Evolutionary conservation across 2,329 filamentous ascomycete species (phyloP).

Genomic region (Aspergillus terreus): DNA sequence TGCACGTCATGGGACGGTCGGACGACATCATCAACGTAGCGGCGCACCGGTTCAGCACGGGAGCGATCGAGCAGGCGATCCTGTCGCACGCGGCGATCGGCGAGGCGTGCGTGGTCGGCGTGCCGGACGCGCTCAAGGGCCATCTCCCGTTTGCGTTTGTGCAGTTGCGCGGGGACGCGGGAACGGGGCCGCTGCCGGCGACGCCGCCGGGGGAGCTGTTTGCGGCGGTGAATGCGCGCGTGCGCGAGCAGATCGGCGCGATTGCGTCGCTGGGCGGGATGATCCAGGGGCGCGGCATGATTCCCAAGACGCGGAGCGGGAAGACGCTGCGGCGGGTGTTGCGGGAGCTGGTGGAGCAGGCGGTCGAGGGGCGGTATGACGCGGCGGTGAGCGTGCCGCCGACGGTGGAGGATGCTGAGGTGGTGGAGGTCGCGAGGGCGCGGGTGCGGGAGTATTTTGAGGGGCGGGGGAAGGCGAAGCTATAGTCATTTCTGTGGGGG

Average conservation of each 20-base stretch:
- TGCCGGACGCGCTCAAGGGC: slow-evolving; percentile 82
- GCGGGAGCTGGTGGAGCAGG: slow-evolving; percentile 80
- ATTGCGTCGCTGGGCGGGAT: slow-evolving; percentile 85
- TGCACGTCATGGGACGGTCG: slow-evolving; percentile 60
- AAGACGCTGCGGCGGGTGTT: slow-evolving; percentile 84
- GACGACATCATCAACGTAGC: slow-evolving; percentile 97
- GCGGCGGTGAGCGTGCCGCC: slow-evolving; percentile 71
- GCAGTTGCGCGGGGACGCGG: slow-evolving; percentile 48
- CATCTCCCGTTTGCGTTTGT: slow-evolving; percentile 91
- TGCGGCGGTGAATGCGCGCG: slow-evolving; percentile 46
- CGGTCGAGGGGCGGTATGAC: slow-evolving; percentile 67
- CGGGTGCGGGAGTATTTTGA: slow-evolving; percentile 75
- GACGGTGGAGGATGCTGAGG: slow-evolving; percentile 76
- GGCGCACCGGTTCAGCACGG: slow-evolving; percentile 78
- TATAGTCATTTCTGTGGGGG: slow-evolving; percentile 30
- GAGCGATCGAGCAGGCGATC: slow-evolving; percentile 86
- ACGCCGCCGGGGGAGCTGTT: slow-evolving; percentile 44
- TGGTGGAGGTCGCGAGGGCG: slow-evolving; percentile 68
- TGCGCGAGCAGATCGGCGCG: slow-evolving; percentile 77
- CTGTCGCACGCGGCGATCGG: slow-evolving; percentile 73
- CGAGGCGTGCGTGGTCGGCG: slow-evolving; percentile 80
- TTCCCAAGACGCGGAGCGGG: slow-evolving; percentile 86
- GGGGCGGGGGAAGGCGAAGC: slow-evolving; percentile 38
- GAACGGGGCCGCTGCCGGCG: slow-evolving; percentile 46
- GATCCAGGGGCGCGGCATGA: slow-evolving; percentile 79